A percentile compares a stretch with the other conserved stretches of the same genome.
Evolutionary conservation across 2,329 filamentous ascomycete genomes (phyloP).

Genomic region (Exophiala aquamarina): DNA sequence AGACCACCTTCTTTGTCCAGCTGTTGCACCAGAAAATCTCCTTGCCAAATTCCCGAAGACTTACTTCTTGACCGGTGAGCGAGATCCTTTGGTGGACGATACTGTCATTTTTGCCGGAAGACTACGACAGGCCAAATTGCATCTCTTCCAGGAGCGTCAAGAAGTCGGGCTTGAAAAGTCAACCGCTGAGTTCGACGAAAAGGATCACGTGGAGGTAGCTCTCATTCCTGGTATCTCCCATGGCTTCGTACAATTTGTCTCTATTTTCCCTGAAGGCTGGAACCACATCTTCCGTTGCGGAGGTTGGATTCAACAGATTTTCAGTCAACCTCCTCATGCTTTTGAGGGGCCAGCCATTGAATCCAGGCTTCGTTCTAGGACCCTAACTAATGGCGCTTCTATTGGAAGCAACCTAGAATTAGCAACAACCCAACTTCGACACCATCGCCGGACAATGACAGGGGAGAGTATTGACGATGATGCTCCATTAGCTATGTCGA

Average conservation of each 20-base stretch:
- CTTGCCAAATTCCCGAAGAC: slow-evolving; percentile 89
- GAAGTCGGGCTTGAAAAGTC: slow-evolving; percentile 57
- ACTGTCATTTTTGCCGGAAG: slow-evolving; percentile 94
- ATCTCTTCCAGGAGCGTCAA: slow-evolving; percentile 55
- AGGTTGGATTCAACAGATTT: slow-evolving; percentile 78
- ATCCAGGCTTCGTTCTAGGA: slow-evolving; percentile 26
- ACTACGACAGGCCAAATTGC: slow-evolving; percentile 73
- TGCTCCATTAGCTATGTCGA: slow-evolving; percentile 30
- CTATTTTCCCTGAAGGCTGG: slow-evolving; percentile 86
- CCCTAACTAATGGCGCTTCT: slow-evolving; percentile 7
- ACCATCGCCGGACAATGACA: slow-evolving; percentile 30
- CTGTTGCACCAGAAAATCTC: slow-evolving; percentile 81
- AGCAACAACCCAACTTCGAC: slow-evolving; percentile 22
- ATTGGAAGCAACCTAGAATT: slow-evolving; percentile 11
- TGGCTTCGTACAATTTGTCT: slow-evolving; percentile 89
- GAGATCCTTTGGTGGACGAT: slow-evolving; percentile 93
- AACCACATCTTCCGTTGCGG: slow-evolving; percentile 77
- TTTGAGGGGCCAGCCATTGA: slow-evolving; percentile 38
- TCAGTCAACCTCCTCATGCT: slow-evolving; percentile 53
- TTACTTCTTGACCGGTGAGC: slow-evolving; percentile 90
- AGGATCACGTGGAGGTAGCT: slow-evolving; percentile 75
- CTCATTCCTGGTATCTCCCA: slow-evolving; percentile 88
- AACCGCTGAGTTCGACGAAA: slow-evolving; percentile 64
- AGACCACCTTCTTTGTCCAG: slow-evolving; percentile 86
- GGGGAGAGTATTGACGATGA: slow-evolving; percentile 58